Evolutionary conservation across 2,329 filamentous ascomycete species (phyloP), one percentile per base, ranked within the genome.

Genomic region (Pseudopithomyces maydicus): DNA sequence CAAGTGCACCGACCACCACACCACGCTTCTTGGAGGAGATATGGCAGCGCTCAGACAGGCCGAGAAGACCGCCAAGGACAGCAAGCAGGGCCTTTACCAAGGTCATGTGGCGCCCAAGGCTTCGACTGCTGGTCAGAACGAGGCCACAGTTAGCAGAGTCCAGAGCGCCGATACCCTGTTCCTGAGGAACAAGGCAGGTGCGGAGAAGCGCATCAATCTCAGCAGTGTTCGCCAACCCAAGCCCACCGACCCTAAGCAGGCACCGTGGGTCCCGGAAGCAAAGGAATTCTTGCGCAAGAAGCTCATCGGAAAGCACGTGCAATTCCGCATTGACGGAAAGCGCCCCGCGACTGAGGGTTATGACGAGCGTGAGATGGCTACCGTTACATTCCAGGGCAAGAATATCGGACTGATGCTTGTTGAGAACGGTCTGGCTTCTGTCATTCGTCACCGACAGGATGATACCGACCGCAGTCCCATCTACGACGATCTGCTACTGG

Each of bases 281-380:
- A 99, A 99, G 81, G 95, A 99, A 74, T 98, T 94, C 73, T 77
- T 98, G 62, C 88, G 95, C 54, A 97, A 97, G 83, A 92, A 89
- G 76, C 78, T 97, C 32, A 99, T 99, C 70, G 95, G 93, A 59
- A 99, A 99, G 82, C 91, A 97, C 65, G 92, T 98, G 64, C 91
- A 90, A 75, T 87, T 97, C 55, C 89, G 85, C 52, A 87, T 97
- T 57, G 93, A 99, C 73, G 95, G 95, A 55, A 92, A 91, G 75
- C 93, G 95, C 78, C 89, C 94, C 42, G 92, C 92, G 2, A 89
- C 84, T 2, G 94, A 97, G 62, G 93, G 91, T 10, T 99, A 93
- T 65, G 94, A 98, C 71, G 93, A 95, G 71, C 90, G 92, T 54
- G 95, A 99, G 64, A 95, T 99, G 70, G 94, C 91, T 41, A 97